Conservation (phyloP, 2,329 filamentous ascomycete species). For the Sporothrix sp. region DNA sequence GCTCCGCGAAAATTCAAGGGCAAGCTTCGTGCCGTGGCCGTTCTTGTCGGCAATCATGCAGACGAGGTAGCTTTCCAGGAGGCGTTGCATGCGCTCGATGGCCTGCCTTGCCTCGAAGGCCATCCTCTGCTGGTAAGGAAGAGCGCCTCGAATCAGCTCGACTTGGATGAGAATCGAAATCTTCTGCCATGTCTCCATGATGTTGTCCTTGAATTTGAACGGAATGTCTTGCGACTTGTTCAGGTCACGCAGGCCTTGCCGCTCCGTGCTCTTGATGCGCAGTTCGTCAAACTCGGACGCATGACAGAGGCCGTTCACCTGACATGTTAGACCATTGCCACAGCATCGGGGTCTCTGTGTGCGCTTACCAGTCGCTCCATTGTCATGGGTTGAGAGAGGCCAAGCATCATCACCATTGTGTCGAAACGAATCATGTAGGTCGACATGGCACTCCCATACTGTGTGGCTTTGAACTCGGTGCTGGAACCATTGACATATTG, state of each 20-base stretch:
- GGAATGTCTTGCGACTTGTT: constrained; percentile 61
- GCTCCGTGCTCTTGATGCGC: constrained; percentile 60
- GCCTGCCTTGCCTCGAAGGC: constrained; percentile 53
- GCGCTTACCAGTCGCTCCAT: constrained; percentile 57
- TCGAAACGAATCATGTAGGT: constrained; percentile 70
- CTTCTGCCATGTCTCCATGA: constrained; percentile 61
- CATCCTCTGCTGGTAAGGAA: constrained; percentile 37
- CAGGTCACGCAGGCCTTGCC: constrained; percentile 57
- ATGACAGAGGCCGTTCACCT: constrained; percentile 58
- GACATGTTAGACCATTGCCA: background rate
- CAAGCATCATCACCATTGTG: constrained; percentile 65
- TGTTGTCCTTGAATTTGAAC: constrained; percentile 59
- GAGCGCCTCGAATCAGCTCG: constrained; percentile 53
- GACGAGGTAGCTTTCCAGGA: constrained; percentile 68
- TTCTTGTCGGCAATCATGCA: constrained; percentile 54
- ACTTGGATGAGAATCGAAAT: constrained; percentile 69
- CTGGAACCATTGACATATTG: constrained; percentile 21
- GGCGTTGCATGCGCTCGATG: constrained; percentile 57
- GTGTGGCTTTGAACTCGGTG: constrained; percentile 49
- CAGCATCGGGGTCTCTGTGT: background rate
- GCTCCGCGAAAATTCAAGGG: constrained; percentile 68
- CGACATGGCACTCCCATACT: constrained; percentile 72
- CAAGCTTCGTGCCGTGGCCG: constrained; percentile 54
- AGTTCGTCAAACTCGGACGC: constrained; percentile 65
- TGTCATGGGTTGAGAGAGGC: constrained; percentile 48